Base-by-base conservation (phyloP, 768 basidiomycete species). In the Mycena vitilis region DNA sequence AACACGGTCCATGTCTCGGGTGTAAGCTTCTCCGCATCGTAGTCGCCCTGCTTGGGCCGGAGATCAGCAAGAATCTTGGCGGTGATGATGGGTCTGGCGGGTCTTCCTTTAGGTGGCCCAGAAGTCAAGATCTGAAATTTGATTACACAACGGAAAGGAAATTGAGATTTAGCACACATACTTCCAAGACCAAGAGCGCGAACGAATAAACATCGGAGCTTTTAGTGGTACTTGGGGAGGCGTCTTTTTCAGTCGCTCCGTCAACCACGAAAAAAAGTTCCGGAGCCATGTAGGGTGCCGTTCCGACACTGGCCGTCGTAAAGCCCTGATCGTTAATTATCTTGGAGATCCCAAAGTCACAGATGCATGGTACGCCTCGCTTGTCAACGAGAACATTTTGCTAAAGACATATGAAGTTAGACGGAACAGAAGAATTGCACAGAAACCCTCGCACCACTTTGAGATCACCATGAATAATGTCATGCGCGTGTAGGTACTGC, bases 261-360 rank as follows among this genome's bases (percentile, higher is more conserved):
- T 58, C 65, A 12, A 52, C 37, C 2, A 68, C 49, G 6, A 51
- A 49, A 22, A 75, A 70, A 5, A 71, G 36, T 45, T 75, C 74
- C 4, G 74, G 74, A 16, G 71, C 70, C 71, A 74, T 73, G 55
- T 70, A 75, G 1, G 71, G 73, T 10, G 66, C 37, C 16, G 73
- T 69, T 2, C 71, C 71, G 20, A 62, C 53, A 45, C 59, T 71
- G 20, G 45, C 12, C 12, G 70, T 69, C n/a, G 69, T 70, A 37
- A 63, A 64, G 1, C 71, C 71, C 6, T 40, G 45, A 30, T 36
- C 57, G 49, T 63, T 60, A 2, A 71, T 7, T 16, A 71, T 48
- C 38, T 45, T 54, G 7, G 75, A 72, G 20, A 77, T 57, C 1
- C 76, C 76, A 44, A 76, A 77, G 56, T 77, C 76, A 8, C 70